Base-by-base conservation (phyloP, 176 grass and related monocot species). In the Raddia guianensis region DNA sequence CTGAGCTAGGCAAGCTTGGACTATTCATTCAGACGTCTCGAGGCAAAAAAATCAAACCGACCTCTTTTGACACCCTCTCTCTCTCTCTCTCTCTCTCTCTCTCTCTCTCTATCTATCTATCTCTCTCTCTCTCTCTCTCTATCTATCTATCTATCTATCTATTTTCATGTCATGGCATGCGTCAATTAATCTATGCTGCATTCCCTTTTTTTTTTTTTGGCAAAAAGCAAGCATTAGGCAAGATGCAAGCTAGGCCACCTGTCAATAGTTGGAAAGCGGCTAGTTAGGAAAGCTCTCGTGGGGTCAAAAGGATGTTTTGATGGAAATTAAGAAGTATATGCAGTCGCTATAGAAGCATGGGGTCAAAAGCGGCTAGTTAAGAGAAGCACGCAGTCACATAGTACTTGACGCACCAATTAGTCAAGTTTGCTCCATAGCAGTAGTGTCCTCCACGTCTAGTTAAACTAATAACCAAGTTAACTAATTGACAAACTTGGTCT, bases 141-240 rank as follows among this genome's bases (percentile, higher is more conserved):
- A 60, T 6, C 15, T 16, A 42, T 55, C 49, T 19, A 20, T 35
- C 7, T 18, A 21, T 8, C 63, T 6, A 8, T 9, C 8, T 9
- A 40, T 83, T 84, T 80, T 70, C 69, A 56, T 70, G 87, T 70
- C 87, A 80, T 84, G 54, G 76, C 81, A 84, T 84, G 87, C 81
- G 40, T 68, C 63, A 63, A 80, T 80, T 89, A 84, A 80, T 84
- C 40, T 80, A 84, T 80, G 55, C 40, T 2, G 9, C 63, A 32
- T 13, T 73, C 52, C 79, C 74, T 79, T 63, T 66, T 84, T 79
- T 79, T 63, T 66, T 8, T 40, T 40, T 40, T 40, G 37, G 37
- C 60, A 68, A 56, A 84, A 83, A 74, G 71, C 62, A 67, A n/a
- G 81, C 81, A 52, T 84, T 56, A 88, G 69, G 63, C 68, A 70